Base-by-base conservation (phyloP, 208 protist species). In the Phytomonas serpens region DNA sequence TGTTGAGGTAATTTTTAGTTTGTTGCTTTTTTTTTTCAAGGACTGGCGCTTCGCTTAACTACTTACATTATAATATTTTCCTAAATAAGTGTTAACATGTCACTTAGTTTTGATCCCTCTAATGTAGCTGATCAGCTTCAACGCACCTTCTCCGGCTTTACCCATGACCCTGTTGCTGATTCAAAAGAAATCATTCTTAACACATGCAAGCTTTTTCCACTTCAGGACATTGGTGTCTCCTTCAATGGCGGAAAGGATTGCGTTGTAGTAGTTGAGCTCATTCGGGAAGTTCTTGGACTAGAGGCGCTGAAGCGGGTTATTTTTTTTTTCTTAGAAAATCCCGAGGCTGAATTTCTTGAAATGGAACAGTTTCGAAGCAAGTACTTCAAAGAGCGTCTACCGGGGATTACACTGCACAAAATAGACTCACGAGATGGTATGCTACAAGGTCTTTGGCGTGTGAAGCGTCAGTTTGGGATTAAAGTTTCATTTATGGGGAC, bases 241-340 rank as follows among this genome's bases (percentile, higher is more conserved):
- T 97, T 97, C 73, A 97, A 97, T 68, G 93, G 88, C 23, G 93
- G 93, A 11, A 97, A 97, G 61, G 93, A 97, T 77, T 89, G 84
- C 61, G 88, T 96, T 2, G 88, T 93, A 27, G 86, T 96, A 75
- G 68, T 96, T 71, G 85, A 95, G 73, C 79, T 97, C 32, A 57
- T 93, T 40, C 63, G 74, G 3, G 70, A 76, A 11, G 80, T 74
- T 10, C 61, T 96, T 19, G 79, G 82, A 1, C 7, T 74, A 16
- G 85, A 87, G 13, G 37, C 71, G 11, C 40, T 93, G 27, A 33
- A 40, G 31, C 61, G 80, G 65, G 87, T 82, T 66, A 79, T 74
- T 74, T 77, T 87, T 19, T 93, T 93, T 69, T 67, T 84, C n/a
- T 74, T 92, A 14, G 86, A 81, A 65, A 69, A 79, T 30, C 69